Evolutionary conservation across 768 basidiomycete species (phyloP).

Genomic region (Tremella yokohamensis): DNA sequence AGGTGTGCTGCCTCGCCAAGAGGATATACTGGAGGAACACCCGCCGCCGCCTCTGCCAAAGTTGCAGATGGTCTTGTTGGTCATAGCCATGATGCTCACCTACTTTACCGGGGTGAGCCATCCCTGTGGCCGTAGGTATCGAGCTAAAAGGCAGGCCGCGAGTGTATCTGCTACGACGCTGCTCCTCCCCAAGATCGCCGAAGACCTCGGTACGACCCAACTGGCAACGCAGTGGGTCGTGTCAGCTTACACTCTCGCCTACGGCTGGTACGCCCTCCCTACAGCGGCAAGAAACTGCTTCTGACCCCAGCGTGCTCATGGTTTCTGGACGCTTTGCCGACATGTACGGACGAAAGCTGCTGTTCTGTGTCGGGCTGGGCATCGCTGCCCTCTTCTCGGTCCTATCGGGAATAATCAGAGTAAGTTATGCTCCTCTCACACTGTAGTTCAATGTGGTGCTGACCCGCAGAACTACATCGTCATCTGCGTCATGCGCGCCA

Average conservation of each 20-base stretch:
- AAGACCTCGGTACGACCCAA: constrained; percentile 18
- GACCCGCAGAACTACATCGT: constrained; percentile 1
- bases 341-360: constrained; percentile 64
- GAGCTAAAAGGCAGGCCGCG: neutral
- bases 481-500: constrained; percentile 29
- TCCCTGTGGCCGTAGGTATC: neutral
- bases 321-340: constrained; percentile 31
- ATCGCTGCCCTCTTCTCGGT: constrained; percentile 61
- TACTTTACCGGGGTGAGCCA: constrained; percentile 27
- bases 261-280: constrained; percentile 19
- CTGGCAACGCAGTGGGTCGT: constrained; percentile 24
- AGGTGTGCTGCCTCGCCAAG: too few relatives aligned
- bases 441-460: neutral
- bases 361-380: constrained; percentile 62
- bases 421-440: constrained; percentile 5
- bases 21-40: too few relatives aligned
- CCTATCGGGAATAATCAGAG: constrained; percentile 22
- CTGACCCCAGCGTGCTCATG: constrained; percentile 15
- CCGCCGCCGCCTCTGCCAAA: neutral
- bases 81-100: constrained; percentile 22
- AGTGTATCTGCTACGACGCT: constrained; percentile 6
- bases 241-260: constrained; percentile 24
- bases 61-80: constrained; percentile 3
- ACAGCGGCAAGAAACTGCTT: neutral
- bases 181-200: constrained; percentile 21